These are phyloP conservation scores for Lactifluus hygrophoroides DNA, from an alignment of 768 basidiomycete species.

Conservation along the genomic window DNA sequence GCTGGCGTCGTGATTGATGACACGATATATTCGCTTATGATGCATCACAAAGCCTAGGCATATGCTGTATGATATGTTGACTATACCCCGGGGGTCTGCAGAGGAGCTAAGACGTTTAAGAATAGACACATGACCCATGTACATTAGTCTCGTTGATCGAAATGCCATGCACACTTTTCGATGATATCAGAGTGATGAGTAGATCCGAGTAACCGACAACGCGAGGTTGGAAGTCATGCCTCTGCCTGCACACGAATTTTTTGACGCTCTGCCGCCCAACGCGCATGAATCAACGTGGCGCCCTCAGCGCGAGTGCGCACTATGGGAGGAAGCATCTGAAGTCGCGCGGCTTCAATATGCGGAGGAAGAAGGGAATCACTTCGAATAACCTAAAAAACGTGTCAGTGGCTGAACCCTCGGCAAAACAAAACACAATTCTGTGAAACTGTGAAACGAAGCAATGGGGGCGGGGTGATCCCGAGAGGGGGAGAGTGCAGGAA, in stretches of 20 bases:
- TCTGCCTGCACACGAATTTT: conserved; percentile 16
- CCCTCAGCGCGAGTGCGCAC: conserved; percentile 63
- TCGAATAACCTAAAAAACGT: conserved; percentile 65
- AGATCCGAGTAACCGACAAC: background rate
- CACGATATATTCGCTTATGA: conserved; percentile 7
- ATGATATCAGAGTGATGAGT: background rate
- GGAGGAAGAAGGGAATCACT: conserved; percentile 59
- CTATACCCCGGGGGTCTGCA: background rate
- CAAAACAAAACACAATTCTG: background rate
- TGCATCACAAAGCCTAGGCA: background rate
- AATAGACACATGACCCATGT: conserved; percentile 6
- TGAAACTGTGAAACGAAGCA: background rate
- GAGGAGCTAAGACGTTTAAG: background rate
- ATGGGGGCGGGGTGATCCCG: background rate
- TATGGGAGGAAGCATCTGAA: conserved; percentile 47
- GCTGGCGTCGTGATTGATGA: conserved; percentile 7
- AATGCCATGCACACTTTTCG: conserved; percentile 6
- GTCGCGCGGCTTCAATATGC: conserved; percentile 53
- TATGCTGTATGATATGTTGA: conserved; percentile 10
- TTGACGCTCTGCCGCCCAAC: conserved; percentile 59
- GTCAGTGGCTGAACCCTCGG: background rate
- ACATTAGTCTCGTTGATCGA: conserved; percentile 1
- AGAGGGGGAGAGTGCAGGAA: background rate
- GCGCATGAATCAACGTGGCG: conserved; percentile 56
- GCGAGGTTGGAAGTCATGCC: background rate